Conservation (phyloP, 2,329 filamentous ascomycete species). For the Talaromyces sp. region DNA sequence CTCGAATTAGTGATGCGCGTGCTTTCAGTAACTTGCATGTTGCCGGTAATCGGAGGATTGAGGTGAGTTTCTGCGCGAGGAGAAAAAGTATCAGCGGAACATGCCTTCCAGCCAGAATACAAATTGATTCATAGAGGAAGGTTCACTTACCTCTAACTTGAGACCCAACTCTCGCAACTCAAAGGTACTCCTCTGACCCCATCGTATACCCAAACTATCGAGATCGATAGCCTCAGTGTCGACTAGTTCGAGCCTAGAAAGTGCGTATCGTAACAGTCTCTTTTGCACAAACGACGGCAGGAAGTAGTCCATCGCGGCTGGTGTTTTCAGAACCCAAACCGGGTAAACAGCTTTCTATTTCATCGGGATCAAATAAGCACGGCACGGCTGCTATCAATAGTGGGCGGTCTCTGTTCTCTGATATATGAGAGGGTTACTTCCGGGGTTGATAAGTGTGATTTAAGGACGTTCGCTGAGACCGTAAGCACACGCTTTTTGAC, state of each 20-base stretch:
- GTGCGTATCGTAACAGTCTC: slow-evolving; percentile 77
- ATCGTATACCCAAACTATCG: slow-evolving; percentile 75
- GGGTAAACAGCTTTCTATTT: slow-evolving; percentile 21
- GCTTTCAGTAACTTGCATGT: slow-evolving; percentile 68
- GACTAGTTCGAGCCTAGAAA: slow-evolving; percentile 77
- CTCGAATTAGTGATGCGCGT: slow-evolving; percentile 66
- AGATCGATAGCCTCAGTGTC: slow-evolving; percentile 83
- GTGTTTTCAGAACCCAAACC: slow-evolving; percentile 25
- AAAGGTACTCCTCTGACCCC: slow-evolving; percentile 75
- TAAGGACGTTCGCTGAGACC: neutral
- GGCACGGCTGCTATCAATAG: neutral
- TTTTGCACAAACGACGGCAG: slow-evolving; percentile 78
- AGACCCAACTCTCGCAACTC: slow-evolving; percentile 84
- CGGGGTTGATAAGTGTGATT: neutral
- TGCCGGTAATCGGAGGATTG: slow-evolving; percentile 67
- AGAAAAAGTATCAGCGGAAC: neutral
- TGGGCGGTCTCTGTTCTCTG: too few relatives aligned
- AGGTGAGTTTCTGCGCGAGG: slow-evolving; percentile 82
- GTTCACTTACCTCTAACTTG: slow-evolving; percentile 61
- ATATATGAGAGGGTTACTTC: neutral
- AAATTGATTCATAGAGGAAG: neutral
- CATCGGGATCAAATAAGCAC: neutral
- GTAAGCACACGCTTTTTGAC: neutral
- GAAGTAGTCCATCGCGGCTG: slow-evolving; percentile 61
- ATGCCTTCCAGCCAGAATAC: too few relatives aligned